Conservation (phyloP, 345 rosid species). For the Corchorus capsularis region DNA sequence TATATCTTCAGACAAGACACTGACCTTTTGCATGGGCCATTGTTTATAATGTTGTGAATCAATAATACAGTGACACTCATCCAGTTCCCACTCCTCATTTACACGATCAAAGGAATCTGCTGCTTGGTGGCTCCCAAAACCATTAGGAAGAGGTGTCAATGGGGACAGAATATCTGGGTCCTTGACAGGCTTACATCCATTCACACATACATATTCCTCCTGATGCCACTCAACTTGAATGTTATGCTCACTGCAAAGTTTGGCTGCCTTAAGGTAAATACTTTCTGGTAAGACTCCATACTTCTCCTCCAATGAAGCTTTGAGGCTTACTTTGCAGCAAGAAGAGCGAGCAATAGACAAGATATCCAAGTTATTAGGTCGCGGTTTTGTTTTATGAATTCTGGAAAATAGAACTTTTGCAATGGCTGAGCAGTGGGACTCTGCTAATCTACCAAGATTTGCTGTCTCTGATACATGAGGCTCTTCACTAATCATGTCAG, state of each 20-base stretch:
- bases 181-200: slow-evolving; percentile 69
- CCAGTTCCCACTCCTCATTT: slow-evolving; percentile 60
- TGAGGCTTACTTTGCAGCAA: slow-evolving; percentile 88
- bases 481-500: slow-evolving; percentile 34
- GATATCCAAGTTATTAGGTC: slow-evolving; percentile 83
- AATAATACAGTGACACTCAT: slow-evolving; percentile 84
- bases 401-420: slow-evolving; percentile 69
- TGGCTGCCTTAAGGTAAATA: slow-evolving; percentile 88
- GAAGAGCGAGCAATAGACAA: slow-evolving; percentile 75
- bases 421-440: slow-evolving; percentile 65
- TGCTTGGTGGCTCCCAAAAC: slow-evolving; percentile 24
- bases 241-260: slow-evolving; percentile 87
- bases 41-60: slow-evolving; percentile 57
- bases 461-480: slow-evolving; percentile 40
- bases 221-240: slow-evolving; percentile 87
- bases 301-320: slow-evolving; percentile 68
- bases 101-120: slow-evolving; percentile 30
- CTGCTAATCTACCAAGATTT: slow-evolving; percentile 53
- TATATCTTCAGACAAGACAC: slow-evolving; percentile 72
- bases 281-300: slow-evolving; percentile 77
- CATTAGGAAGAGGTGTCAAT: slow-evolving; percentile 44
- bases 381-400: slow-evolving; percentile 74
- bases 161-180: slow-evolving; percentile 41
- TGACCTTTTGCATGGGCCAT: slow-evolving; percentile 44
- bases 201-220: slow-evolving; percentile 72